A percentile compares a stretch with the other conserved stretches of the same genome.
Conservation (phyloP, 192 early-diverging fungal genomes). For the Haplosporangium gracile region DNA sequence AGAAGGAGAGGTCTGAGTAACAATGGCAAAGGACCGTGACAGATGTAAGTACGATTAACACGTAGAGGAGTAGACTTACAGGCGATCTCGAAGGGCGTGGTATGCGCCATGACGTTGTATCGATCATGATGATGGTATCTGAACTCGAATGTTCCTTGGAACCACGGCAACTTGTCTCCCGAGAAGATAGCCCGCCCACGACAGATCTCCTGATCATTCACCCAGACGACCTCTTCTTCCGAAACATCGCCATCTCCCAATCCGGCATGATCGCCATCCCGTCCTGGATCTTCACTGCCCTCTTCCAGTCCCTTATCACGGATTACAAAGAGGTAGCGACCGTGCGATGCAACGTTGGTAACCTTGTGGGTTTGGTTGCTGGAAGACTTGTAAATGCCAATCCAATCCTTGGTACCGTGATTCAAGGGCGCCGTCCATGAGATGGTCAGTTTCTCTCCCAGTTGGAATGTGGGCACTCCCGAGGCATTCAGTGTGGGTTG, state of each 20-base stretch:
- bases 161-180: slow-evolving; percentile 83
- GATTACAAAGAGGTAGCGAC: slow-evolving; percentile 76
- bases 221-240: slow-evolving; percentile 46
- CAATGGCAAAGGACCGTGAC: background rate
- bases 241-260: slow-evolving; percentile 42
- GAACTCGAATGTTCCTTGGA: slow-evolving; percentile 88
- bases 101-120: slow-evolving; percentile 84
- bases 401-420: slow-evolving; percentile 88
- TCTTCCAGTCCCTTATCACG: slow-evolving; percentile 59
- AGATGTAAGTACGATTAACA: background rate
- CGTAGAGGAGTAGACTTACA: slow-evolving; percentile 50
- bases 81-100: slow-evolving; percentile 85
- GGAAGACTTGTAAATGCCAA: slow-evolving; percentile 88
- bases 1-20: background rate
- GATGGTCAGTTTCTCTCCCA: slow-evolving; percentile 83
- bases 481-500: slow-evolving; percentile 1
- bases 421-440: slow-evolving; percentile 78
- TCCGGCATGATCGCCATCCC: slow-evolving; percentile 59
- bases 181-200: slow-evolving; percentile 63
- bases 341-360: slow-evolving; percentile 81
- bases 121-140: slow-evolving; percentile 91
- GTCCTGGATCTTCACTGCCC: slow-evolving; percentile 57
- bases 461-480: slow-evolving; percentile 57
- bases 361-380: slow-evolving; percentile 82
- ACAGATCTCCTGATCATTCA: slow-evolving; percentile 46